Base-by-base conservation (phyloP, 2,329 filamentous ascomycete genomes). In the Pseudogymnoascus sp. region DNA sequence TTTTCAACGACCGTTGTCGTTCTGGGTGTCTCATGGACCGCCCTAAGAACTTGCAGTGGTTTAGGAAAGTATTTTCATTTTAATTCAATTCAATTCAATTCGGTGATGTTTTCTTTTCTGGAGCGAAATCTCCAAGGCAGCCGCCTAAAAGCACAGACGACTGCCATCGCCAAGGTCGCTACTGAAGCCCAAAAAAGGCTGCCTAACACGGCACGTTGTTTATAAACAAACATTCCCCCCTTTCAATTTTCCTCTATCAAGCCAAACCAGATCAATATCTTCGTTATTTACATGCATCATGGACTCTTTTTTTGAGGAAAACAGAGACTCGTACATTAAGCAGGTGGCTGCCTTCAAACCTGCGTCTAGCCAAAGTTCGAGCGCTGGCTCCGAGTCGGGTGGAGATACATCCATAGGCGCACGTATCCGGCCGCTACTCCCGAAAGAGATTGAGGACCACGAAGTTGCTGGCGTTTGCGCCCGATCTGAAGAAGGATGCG, bases 351-450 rank as follows among this genome's bases (percentile, higher is more conserved):
- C 50, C 50, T 56, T 56, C 50, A 56, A 56, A 56, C 50, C 50
- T 33, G 26, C 50, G n/a, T 7, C 50, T 19, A 8, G 26, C 4
- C 26, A 56, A 56, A 28, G 2, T 28, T 6, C 28, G 1, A 3
- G n/a, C n/a, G 6, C 2, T 24, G 8, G 14, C 60, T 11, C 60
- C 10, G 37, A 62, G 43, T 35, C 37, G 2, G 31, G 50, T 22
- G 60, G 31, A 4, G 60, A 62, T 33, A 62, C 50, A 12, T 50
- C 22, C 22, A 62, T 62, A 16, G 60, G 38, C 14, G 60, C 24
- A 33, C 60, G 60, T 62, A 41, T 62, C 19, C 60, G 60, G 35
- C 60, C 60, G 14, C 43, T 62, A 22, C 60, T 62, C 8, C 60
- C 43, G 2, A 53, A 53, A 16, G 60, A 62, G 40, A 33, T 62